Base-by-base conservation (phyloP, 495 filamentous ascomycete genomes). In the Alectoria sarmentosa region DNA sequence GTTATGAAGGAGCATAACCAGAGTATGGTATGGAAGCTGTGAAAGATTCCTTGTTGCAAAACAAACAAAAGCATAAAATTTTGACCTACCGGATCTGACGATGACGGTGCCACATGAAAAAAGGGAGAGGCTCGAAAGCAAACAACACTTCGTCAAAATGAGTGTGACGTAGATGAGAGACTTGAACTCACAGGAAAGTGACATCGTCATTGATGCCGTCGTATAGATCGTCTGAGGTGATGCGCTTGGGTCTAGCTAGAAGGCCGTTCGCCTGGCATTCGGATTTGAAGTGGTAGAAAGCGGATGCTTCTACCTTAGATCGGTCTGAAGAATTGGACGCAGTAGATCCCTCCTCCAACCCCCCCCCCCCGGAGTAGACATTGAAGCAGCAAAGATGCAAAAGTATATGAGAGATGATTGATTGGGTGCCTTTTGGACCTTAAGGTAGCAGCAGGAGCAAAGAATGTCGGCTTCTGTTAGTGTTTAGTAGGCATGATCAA, bases 121-220 rank as follows among this genome's bases (percentile, higher is more conserved):
- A 42, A 42, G 41, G 17, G 37, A 58, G 54, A 19, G 34, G 26
- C 3, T 9, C 44, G 26, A 1, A n/a, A 26, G 44, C 21, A 10
- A 23, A 48, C 5, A 26, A 8, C 21, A 48, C 8, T 44, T 19
- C 4, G 5, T 19, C 21, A n/a, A 44, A 15, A 44, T 44, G 41
- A n/a, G 30, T 26, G 41, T n/a, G 57, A 28, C 21, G 2, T 42
- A 10, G 17, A 28, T 2, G 19, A 17, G 21, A 63, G 37, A 21
- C 17, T 9, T 28, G 34, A 41, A 41, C 61, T 63, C 54, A 55
- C 61, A 63, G 49, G 1, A 63, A 36, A 32, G 41, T 39, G 41
- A 63, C 36, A 42, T 63, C 37, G 23, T 63, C 61, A 56, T 56
- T 56, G 23, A 63, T 63, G 32, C 61, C 61, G 48, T 63, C 61